These are phyloP conservation scores for Hypoxylon fragiforme DNA, from an alignment of 495 filamentous ascomycete genomes.

Conservation along the genomic window DNA sequence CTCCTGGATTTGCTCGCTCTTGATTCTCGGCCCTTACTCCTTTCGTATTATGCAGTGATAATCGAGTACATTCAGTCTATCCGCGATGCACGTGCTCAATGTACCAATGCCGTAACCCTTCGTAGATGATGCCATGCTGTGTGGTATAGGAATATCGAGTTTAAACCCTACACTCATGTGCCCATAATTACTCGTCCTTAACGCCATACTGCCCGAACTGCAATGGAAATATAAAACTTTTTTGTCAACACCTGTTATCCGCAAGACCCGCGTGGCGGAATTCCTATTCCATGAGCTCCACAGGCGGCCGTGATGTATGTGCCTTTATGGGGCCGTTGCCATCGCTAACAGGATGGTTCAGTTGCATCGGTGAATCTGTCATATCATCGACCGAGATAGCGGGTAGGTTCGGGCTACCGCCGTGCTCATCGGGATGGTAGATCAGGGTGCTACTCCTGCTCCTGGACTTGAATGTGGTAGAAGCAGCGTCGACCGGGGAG, in stretches of 20 bases:
- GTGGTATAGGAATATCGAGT: constrained; percentile 4
- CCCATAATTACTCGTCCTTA: constrained; percentile 8
- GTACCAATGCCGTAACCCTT: constrained; percentile 3
- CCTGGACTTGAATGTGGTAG: constrained; percentile 25
- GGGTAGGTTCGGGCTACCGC: constrained; percentile 75
- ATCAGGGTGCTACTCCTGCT: constrained; percentile 68
- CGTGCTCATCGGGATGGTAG: constrained; percentile 75
- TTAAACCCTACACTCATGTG: not conserved
- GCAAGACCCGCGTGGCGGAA: not conserved
- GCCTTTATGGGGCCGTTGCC: constrained; percentile 60
- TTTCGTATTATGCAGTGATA: constrained; percentile 3
- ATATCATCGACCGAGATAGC: constrained; percentile 92
- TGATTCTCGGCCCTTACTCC: too few relatives aligned
- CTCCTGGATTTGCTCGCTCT: not conserved
- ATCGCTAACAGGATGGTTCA: constrained; percentile 43
- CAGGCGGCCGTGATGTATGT: constrained; percentile 82
- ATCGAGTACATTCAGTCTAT: constrained; percentile 4
- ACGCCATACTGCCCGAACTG: constrained; percentile 24
- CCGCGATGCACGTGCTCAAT: not conserved
- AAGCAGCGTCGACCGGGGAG: constrained; percentile 38
- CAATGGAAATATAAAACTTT: constrained; percentile 11
- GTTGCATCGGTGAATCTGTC: constrained; percentile 59
- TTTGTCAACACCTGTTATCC: not conserved
- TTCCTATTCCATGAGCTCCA: constrained; percentile 78
- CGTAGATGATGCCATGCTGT: constrained; percentile 8